A percentile compares a stretch with the other conserved stretches of the same genome.
Evolutionary conservation across 2,329 filamentous ascomycete species (phyloP).

Genomic region (Blumeriella jaapii): DNA sequence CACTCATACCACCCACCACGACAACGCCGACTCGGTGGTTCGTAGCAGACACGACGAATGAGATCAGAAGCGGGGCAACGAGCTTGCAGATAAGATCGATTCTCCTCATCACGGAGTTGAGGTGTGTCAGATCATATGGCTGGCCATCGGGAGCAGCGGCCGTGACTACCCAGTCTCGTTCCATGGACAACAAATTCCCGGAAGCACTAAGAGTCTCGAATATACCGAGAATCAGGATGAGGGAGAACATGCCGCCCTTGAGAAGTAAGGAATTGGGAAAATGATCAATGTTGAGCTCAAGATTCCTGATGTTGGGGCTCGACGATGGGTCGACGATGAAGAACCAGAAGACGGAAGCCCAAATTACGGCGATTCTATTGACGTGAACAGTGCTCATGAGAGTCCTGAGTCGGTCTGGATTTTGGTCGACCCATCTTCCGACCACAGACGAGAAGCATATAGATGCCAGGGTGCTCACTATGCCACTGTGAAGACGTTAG

Average conservation of each 20-base stretch:
- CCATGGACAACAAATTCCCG: conserved; percentile 35
- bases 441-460: conserved; percentile 32
- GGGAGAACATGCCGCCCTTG: conserved; percentile 27
- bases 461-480: conserved; percentile 29
- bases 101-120: conserved; percentile 43
- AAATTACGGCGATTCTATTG: conserved; percentile 32
- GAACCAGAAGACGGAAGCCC: conserved; percentile 31
- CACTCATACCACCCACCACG: conserved; percentile 35
- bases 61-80: conserved; percentile 39
- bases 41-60: conserved; percentile 33
- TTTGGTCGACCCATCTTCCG: conserved; percentile 32
- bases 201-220: conserved; percentile 32
- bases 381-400: conserved; percentile 32
- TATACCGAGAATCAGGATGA: conserved; percentile 30
- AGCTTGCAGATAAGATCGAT: conserved; percentile 49
- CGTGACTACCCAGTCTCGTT: conserved; percentile 34
- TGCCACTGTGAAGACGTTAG: conserved; percentile 21
- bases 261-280: conserved; percentile 7
- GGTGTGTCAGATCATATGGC: conserved; percentile 30
- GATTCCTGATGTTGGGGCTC: background rate
- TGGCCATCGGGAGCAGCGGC: conserved; percentile 27
- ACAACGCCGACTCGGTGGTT: conserved; percentile 34
- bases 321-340: conserved; percentile 24
- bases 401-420: conserved; percentile 30
- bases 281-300: background rate